Evolutionary conservation across 2,329 filamentous ascomycete species (phyloP), one percentile per base, ranked within the genome.

Genomic region (Pseudogymnoascus sp.): DNA sequence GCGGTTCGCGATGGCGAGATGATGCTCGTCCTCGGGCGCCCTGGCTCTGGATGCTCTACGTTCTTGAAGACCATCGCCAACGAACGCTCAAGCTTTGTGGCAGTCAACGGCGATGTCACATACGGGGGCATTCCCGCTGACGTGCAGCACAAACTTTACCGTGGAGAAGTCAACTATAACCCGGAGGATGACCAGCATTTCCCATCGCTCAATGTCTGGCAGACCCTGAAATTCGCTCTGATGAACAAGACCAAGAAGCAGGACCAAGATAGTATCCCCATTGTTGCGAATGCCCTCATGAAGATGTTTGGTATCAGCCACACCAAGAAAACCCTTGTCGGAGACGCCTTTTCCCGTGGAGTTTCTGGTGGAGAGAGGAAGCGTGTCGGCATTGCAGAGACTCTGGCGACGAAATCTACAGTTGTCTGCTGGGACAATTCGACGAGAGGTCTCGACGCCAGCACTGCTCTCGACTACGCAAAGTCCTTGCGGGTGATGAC

Each of bases 81-180:
- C 71, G 83, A 90, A 65, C 81, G 87, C 21, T 81, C 80, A 31
- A 79, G 80, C 0, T 93, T 85, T 71, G 86, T 86, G 1, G 80
- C 77, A 1, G 87, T 93, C 4, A 79, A 83, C 3, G 90, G 90
- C 21, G 83, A 90, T 1, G 83, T 93, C 4, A 82, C 80, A 2
- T 93, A 93, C 67, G 88, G 88, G 41, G 88, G 88, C 12, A 87
- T 92, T 14, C 76, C 86, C 1, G 87, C 89, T 0, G 78, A 83
- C 28, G 85, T 88, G 68, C 87, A 90, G 69, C 80, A 83, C 69
- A 86, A 87, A 70, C 79, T 82, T 65, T 92, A 88, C 73, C 80
- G 88, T 52, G 89, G 89, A 37, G 89, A 93, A 72, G 88, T 91
- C 70, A 88, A 87, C 68, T 93, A 92, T 73, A 91, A 90, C 68